Evolutionary conservation across 2,329 filamentous ascomycete species (phyloP), one percentile per base, ranked within the genome.

Genomic region (Beauveria sp.): DNA sequence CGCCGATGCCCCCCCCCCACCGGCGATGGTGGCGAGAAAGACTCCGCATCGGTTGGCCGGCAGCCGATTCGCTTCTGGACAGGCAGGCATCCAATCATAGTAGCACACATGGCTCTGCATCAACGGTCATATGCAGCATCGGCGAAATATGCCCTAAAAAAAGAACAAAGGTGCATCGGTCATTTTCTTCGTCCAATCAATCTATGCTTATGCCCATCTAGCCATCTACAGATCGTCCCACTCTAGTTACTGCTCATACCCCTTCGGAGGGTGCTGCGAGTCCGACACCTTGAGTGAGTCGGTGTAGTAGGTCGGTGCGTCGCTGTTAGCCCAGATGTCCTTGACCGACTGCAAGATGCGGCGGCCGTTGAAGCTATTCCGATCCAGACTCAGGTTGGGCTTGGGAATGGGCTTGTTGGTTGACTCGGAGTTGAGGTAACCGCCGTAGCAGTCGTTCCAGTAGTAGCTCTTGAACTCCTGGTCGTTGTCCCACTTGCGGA

Each of bases 361-460:
- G 7, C 74, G 69, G 0, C 73, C 70, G 5, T 67, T 67, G 20
- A 65, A 66, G 24, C 71, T 75, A 10, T 73, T 62, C 12, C 9
- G 12, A 62, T 71, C 66, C 12, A 72, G 67, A 3, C 64, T 57
- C 31, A 80, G 63, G 69, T 79, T 79, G 7, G 79, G 78, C 1
- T 70, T 72, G 10, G 74, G 73, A 62, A 75, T 77, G 48, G 67
- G 65, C 7, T 66, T 43, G 65, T 73, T 74, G 26, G 70, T 71
- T 2, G 72, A 68, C 0, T 70, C 57, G 8, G 63, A 66, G 68
- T 79, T 80, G 65, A 80, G 76, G 43, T 70, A 63, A 0, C 83
- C 83, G 2, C 80, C 80, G 62, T 84, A 85, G 10, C 81, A 83
- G 58, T 68, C 67, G 70, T 86, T 86, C 66, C 80, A 78, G 71